phyloP scores from a whole-genome alignment of 2,329 filamentous ascomycete genomes.

The Penicillium hordei region DNA sequence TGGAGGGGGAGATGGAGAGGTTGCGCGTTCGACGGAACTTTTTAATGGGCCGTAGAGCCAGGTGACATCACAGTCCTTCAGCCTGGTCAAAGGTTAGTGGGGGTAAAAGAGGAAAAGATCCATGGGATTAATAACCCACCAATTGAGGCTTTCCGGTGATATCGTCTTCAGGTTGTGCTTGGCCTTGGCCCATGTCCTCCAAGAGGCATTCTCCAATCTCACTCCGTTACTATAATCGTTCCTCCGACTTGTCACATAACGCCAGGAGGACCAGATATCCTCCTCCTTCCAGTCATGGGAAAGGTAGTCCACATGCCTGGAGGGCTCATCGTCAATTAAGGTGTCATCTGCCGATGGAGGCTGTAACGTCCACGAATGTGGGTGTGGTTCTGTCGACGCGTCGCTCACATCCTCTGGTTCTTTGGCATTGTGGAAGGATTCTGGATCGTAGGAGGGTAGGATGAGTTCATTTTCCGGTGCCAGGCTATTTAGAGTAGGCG shows the following conservation, averaged over 20 bases:
- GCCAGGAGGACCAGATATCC: slow-evolving; percentile 97
- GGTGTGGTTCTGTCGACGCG: slow-evolving; percentile 35
- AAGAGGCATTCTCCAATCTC: slow-evolving; percentile 90
- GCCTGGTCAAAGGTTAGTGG: slow-evolving; percentile 55
- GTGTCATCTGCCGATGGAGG: slow-evolving; percentile 75
- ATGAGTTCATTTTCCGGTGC: slow-evolving; percentile 44
- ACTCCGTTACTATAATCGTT: slow-evolving; percentile 77
- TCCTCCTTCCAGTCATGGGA: slow-evolving; percentile 93
- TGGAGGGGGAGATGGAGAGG: slow-evolving; percentile 46
- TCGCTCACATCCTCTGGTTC: slow-evolving; percentile 27
- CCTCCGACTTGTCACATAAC: slow-evolving; percentile 80
- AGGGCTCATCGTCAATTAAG: slow-evolving; percentile 70
- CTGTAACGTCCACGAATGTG: slow-evolving; percentile 59
- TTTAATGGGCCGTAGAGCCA: slow-evolving; percentile 96
- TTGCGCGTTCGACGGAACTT: slow-evolving; percentile 54
- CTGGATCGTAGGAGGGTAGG: slow-evolving; percentile 46
- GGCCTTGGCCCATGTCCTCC: slow-evolving; percentile 93
- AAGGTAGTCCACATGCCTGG: slow-evolving; percentile 90
- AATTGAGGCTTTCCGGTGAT: slow-evolving; percentile 88
- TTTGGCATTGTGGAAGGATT: slow-evolving; percentile 47
- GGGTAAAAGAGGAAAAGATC: neutral
- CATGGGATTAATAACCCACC: slow-evolving; percentile 57
- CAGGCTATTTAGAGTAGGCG: slow-evolving; percentile 37
- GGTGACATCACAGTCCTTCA: slow-evolving; percentile 95
- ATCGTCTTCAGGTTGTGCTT: slow-evolving; percentile 86